These are phyloP conservation scores for Sporopachydermia lactativora DNA, from an alignment of 805 yeast species.

Conservation along the genomic window DNA sequence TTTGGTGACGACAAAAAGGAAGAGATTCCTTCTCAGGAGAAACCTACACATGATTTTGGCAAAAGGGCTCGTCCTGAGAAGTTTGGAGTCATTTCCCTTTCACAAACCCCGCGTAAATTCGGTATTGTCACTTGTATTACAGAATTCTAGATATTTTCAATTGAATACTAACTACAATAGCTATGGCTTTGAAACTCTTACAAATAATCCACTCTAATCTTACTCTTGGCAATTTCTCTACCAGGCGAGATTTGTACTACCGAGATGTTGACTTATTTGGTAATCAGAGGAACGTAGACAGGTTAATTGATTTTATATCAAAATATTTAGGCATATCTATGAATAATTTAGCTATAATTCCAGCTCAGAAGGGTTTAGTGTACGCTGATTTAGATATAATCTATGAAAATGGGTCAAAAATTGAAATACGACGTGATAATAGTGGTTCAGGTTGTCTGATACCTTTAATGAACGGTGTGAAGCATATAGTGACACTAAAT, in stretches of 20 bases:
- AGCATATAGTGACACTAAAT: slow-evolving; percentile 10
- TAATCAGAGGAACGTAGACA: slow-evolving; percentile 28
- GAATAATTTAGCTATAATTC: slow-evolving; percentile 16
- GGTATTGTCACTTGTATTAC: slow-evolving; percentile 2
- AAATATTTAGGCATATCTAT: slow-evolving; percentile 24
- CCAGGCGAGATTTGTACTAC: slow-evolving; percentile 47
- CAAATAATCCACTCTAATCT: slow-evolving; percentile 2
- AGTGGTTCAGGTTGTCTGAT: slow-evolving; percentile 14
- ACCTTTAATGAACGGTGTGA: slow-evolving; percentile 20
- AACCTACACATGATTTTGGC: too few species aligned
- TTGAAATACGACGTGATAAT: slow-evolving; percentile 4
- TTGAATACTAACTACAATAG: slow-evolving; percentile 1
- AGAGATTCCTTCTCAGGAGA: too few species aligned
- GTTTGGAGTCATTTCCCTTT: too few species aligned
- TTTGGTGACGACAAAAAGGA: too few species aligned
- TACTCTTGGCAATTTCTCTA: neutral
- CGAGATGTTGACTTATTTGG: slow-evolving; percentile 38
- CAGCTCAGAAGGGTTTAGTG: slow-evolving; percentile 44
- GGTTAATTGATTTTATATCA: slow-evolving; percentile 25
- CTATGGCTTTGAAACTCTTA: slow-evolving; percentile 7
- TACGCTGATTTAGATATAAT: slow-evolving; percentile 22
- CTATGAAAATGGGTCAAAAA: slow-evolving; percentile 7
- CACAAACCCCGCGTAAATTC: too few species aligned
- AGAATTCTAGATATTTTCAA: slow-evolving; percentile 1
- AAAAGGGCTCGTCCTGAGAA: too few species aligned